Evolutionary conservation across 352 stramenopile species (phyloP).

Genomic region (Pythium insidiosum): DNA sequence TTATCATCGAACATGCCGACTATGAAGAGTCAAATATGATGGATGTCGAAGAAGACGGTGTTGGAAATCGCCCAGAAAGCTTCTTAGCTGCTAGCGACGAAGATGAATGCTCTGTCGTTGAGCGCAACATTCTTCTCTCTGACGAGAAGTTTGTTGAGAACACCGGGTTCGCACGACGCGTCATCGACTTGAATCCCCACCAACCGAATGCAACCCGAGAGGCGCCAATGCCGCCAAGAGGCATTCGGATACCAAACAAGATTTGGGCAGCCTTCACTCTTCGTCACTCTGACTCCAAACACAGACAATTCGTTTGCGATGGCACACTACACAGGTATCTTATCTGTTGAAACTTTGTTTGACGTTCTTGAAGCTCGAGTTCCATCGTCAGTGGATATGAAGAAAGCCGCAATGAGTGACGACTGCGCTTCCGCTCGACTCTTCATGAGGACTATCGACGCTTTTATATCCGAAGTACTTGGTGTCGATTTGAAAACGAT

Average conservation of each 20-base stretch:
- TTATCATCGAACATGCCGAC: not conserved
- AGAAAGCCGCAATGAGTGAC: not conserved
- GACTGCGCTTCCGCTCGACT: not conserved
- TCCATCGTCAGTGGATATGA: not conserved
- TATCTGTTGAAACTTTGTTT: constrained; percentile 5
- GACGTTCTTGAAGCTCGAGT: constrained; percentile 1
- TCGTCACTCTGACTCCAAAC: constrained; percentile 8
- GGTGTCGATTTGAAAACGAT: not conserved
- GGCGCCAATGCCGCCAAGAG: constrained; percentile 5
- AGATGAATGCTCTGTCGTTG: not conserved
- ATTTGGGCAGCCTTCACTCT: constrained; percentile 4
- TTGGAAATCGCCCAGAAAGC: not conserved
- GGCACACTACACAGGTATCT: constrained; percentile 4
- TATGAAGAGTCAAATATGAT: constrained; percentile 5
- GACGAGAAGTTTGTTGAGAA: not conserved
- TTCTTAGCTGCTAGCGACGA: not conserved
- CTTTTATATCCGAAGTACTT: not conserved
- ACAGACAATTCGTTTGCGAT: constrained; percentile 8
- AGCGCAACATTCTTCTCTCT: constrained; percentile 1
- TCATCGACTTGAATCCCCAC: constrained; percentile 1
- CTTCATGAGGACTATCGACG: not conserved
- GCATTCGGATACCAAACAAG: constrained; percentile 11
- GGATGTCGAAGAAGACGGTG: too few species aligned
- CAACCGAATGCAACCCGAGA: constrained; percentile 1
- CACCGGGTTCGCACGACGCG: not conserved